A percentile compares a stretch with the other conserved stretches of the same genome.
These are phyloP conservation scores for Trichosanthes truncata DNA, from an alignment of 306 rosid species.

Conservation along the genomic window DNA sequence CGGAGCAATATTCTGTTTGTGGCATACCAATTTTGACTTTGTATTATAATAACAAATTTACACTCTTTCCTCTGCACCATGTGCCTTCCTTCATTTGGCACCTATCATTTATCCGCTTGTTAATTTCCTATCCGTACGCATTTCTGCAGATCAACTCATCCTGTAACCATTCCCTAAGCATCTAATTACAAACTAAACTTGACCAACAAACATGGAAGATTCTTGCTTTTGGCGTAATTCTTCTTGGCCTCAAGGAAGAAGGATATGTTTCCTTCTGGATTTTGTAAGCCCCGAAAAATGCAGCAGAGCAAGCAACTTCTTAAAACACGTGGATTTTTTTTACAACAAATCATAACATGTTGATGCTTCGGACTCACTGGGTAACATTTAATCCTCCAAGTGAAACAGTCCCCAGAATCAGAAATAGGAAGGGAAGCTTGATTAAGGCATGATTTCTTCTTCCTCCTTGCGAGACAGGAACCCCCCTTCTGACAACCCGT, in stretches of 20 bases:
- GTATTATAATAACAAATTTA: constrained; percentile 1
- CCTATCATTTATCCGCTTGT: background rate
- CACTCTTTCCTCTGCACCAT: background rate
- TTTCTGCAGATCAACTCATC: background rate
- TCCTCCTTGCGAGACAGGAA: constrained; percentile 48
- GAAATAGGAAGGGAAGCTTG: constrained; percentile 45
- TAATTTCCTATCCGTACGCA: no score
- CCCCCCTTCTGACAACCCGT: constrained; percentile 58
- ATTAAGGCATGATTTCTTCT: constrained; percentile 40
- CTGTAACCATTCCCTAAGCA: background rate
- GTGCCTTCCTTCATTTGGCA: background rate
- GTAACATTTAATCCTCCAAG: constrained; percentile 60
- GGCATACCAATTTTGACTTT: constrained; percentile 10
- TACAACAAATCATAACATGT: background rate
- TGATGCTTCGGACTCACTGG: constrained; percentile 27
- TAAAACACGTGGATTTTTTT: background rate
- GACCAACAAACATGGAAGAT: background rate
- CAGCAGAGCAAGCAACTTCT: background rate
- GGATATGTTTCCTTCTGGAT: constrained; percentile 57
- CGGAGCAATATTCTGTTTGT: constrained; percentile 9
- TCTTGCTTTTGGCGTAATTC: background rate
- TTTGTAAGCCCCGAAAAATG: constrained; percentile 50
- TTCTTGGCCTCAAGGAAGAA: constrained; percentile 12
- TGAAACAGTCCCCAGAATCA: constrained; percentile 53
- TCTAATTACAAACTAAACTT: background rate